Conservation (phyloP, 495 filamentous ascomycete genomes). For the Lentithecium fluviatile region DNA sequence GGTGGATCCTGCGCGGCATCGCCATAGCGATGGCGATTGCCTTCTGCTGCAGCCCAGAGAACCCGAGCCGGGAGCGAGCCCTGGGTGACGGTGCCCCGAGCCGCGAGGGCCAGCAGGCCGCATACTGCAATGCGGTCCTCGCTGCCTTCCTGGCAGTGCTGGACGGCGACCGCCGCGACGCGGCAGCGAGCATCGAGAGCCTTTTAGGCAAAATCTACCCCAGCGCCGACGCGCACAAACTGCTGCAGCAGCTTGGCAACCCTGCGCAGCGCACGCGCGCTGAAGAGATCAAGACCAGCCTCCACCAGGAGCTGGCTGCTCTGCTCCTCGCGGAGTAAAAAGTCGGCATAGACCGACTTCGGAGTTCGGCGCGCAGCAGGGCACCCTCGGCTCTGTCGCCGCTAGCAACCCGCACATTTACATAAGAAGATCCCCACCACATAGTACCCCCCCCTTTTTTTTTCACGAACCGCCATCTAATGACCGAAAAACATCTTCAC, state of each 20-base stretch:
- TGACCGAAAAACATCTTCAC: slow-evolving; percentile 28
- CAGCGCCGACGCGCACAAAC: neutral
- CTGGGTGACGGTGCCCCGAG: too few relatives aligned
- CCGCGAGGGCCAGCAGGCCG: too few relatives aligned
- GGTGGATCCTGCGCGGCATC: slow-evolving; percentile 5
- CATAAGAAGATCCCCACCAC: neutral
- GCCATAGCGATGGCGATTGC: neutral
- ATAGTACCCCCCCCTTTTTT: neutral
- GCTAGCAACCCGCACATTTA: neutral
- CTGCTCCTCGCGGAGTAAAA: slow-evolving; percentile 12
- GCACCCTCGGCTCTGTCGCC: too few relatives aligned
- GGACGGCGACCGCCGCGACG: neutral
- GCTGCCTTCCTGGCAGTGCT: slow-evolving; percentile 5
- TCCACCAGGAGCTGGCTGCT: neutral
- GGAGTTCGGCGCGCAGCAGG: slow-evolving; percentile 16
- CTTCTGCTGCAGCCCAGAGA: neutral
- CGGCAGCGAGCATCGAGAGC: neutral
- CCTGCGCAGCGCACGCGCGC: neutral
- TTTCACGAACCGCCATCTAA: slow-evolving; percentile 29
- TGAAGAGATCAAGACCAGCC: neutral
- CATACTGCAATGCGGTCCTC: neutral
- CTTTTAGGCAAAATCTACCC: slow-evolving; percentile 1
- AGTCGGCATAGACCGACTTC: slow-evolving; percentile 10
- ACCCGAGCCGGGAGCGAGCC: neutral
- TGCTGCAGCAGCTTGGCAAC: slow-evolving; percentile 8